phyloP scores from a whole-genome alignment of 495 filamentous ascomycete genomes.

The Staphylotrichum longicolle region DNA sequence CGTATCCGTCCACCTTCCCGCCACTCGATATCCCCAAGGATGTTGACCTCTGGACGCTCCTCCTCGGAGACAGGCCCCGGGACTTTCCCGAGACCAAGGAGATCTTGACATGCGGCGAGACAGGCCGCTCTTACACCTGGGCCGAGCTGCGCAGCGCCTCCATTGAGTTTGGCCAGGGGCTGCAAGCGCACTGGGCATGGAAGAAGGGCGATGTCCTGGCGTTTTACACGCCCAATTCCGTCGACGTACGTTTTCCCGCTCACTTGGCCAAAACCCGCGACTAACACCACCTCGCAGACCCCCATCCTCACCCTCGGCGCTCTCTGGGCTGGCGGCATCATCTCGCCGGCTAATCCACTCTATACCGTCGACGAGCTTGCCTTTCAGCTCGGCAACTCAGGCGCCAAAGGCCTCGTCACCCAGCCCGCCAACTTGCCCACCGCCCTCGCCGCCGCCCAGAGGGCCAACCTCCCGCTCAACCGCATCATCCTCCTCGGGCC shows the following conservation, averaged over 20 bases:
- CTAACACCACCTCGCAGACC: constrained; percentile 43
- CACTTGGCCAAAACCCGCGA: neutral
- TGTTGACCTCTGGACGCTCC: constrained; percentile 68
- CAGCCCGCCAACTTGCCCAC: constrained; percentile 57
- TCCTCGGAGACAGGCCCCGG: constrained; percentile 50
- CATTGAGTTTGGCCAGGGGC: constrained; percentile 73
- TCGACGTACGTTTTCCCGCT: constrained; percentile 35
- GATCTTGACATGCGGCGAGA: constrained; percentile 76
- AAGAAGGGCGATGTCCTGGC: constrained; percentile 74
- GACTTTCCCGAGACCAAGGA: constrained; percentile 44
- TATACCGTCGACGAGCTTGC: constrained; percentile 85
- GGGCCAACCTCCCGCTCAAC: constrained; percentile 62
- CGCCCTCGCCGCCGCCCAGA: constrained; percentile 64
- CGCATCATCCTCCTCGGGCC: constrained; percentile 79
- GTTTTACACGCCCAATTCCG: constrained; percentile 69
- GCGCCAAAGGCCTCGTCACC: constrained; percentile 75
- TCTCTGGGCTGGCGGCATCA: constrained; percentile 78
- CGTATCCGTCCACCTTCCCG: constrained; percentile 55
- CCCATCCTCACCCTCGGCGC: constrained; percentile 71
- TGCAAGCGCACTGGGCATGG: constrained; percentile 71
- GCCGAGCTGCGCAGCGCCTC: constrained; percentile 62
- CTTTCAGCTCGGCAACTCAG: constrained; percentile 80
- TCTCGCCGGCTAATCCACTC: constrained; percentile 81
- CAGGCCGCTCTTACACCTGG: constrained; percentile 71
- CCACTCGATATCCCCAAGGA: constrained; percentile 58